These are phyloP conservation scores for Ophiocordyceps camponoti-leonardi DNA, from an alignment of 2,329 filamentous ascomycete species.

Conservation along the genomic window DNA sequence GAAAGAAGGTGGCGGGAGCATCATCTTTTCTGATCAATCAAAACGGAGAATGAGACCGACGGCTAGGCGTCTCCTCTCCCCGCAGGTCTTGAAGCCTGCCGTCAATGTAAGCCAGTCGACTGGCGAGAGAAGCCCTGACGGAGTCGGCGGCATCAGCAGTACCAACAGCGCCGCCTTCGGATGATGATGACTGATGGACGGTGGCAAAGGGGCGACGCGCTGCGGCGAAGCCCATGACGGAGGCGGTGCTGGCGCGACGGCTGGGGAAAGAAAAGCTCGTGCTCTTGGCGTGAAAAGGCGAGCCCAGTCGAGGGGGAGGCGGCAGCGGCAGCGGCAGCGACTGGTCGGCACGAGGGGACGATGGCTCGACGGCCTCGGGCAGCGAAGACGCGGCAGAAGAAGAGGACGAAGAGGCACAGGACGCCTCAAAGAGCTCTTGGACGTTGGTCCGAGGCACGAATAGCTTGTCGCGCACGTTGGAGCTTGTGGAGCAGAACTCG, in stretches of 20 bases:
- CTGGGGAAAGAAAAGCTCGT: constrained; percentile 45
- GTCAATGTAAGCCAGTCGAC: constrained; percentile 39
- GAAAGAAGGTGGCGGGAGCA: neutral
- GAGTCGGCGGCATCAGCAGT: constrained; percentile 8
- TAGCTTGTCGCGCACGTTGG: constrained; percentile 16
- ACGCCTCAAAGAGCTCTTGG: constrained; percentile 21
- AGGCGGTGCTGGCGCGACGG: constrained; percentile 27
- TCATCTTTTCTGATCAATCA: constrained; percentile 13
- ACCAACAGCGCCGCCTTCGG: constrained; percentile 15
- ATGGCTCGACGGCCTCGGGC: neutral
- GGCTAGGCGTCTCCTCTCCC: constrained; percentile 20
- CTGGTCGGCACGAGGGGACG: constrained; percentile 1
- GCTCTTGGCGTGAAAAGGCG: constrained; percentile 33
- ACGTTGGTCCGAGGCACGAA: constrained; percentile 24
- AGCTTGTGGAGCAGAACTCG: constrained; percentile 17
- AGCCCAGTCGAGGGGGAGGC: constrained; percentile 33
- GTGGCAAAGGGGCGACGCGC: constrained; percentile 38
- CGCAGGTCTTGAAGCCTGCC: constrained; percentile 38
- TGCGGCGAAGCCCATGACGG: constrained; percentile 23
- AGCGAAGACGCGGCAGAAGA: constrained; percentile 2
- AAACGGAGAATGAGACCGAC: constrained; percentile 32
- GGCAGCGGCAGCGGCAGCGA: constrained; percentile 7
- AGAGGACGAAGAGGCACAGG: constrained; percentile 5
- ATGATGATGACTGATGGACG: constrained; percentile 27
- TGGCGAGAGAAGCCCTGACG: constrained; percentile 26